Conservation (phyloP, 139 green algal species). For the Coelastrella sp. region DNA sequence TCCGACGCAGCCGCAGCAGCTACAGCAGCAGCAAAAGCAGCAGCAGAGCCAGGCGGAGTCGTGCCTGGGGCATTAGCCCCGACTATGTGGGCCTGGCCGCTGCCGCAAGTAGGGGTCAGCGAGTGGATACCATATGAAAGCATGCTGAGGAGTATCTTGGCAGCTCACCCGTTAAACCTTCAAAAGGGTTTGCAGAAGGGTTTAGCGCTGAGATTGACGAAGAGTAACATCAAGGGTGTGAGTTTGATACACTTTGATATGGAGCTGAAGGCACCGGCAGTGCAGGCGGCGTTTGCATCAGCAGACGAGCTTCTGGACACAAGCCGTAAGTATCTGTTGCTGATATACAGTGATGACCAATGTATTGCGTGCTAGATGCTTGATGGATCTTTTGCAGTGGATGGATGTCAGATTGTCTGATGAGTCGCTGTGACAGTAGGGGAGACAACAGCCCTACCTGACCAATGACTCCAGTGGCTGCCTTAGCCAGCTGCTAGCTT, state of each 20-base stretch:
- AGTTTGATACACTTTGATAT: conserved; percentile 45
- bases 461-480: too few species aligned
- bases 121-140: conserved; percentile 48
- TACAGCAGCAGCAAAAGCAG: conserved; percentile 24
- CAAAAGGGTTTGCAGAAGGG: conserved; percentile 39
- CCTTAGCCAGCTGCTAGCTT: too few species aligned
- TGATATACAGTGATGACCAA: not conserved
- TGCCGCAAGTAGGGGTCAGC: not conserved
- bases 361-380: not conserved
- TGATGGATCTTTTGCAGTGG: not conserved
- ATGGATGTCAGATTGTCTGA: too few species aligned
- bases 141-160: conserved; percentile 13
- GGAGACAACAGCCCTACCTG: too few species aligned
- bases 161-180: conserved; percentile 20
- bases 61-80: not conserved
- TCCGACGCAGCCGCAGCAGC: conserved; percentile 29
- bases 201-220: conserved; percentile 24
- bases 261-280: conserved; percentile 30
- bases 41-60: not conserved
- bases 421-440: too few species aligned
- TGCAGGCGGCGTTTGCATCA: not conserved
- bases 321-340: not conserved
- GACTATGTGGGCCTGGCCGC: conserved; percentile 19
- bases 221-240: conserved; percentile 42
- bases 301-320: not conserved